Evolutionary conservation across 2,329 filamentous ascomycete species (phyloP), one percentile per base, ranked within the genome.

Genomic region (Leptodontidium sp.): DNA sequence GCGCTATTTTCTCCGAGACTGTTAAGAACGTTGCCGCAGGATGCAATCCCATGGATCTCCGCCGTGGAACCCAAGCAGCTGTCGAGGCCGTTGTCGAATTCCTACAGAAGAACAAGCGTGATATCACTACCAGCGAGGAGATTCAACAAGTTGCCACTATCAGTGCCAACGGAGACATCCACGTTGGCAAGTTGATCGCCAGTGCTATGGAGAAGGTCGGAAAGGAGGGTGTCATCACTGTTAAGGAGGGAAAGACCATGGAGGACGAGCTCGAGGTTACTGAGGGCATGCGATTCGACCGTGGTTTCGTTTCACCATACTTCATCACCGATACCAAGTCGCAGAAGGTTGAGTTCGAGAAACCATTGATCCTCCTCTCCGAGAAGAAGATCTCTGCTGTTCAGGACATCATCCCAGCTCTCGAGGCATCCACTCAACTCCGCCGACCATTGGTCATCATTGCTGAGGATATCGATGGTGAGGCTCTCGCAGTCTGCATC

Each of bases 361-460:
- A 99, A 89, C 96, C 96, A 74, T 85, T 99, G 80, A 96, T 99
- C 81, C 92, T 99, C 62, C 93, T 99, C 66, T 98, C 96, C 9
- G 96, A 99, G 90, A 98, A 98, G 93, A 99, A 99, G 91, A 99
- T 99, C 84, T 99, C 96, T 64, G 93, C 94, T 70, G 96, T 98
- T 69, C 95, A 98, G 86, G 96, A 99, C 83, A 98, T 99, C 80
- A 95, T 99, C 79, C 96, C 96, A 74, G 94, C 96, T 74, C 93
- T 99, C 68, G 96, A 99, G 87, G 93, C 93, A 76, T 98, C 96
- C 69, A 97, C 96, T 77, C 94, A 97, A 84, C 88, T 93, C 81
- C 94, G 96, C 82, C 93, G 96, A 74, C 96, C 96, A 73, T 91
- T 99, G 62, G 91, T 99, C 81, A 99, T 99, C 85, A 97, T 99